phyloP scores from a whole-genome alignment of 73 alveolate genomes.

The Paramecium sexaurelia region DNA sequence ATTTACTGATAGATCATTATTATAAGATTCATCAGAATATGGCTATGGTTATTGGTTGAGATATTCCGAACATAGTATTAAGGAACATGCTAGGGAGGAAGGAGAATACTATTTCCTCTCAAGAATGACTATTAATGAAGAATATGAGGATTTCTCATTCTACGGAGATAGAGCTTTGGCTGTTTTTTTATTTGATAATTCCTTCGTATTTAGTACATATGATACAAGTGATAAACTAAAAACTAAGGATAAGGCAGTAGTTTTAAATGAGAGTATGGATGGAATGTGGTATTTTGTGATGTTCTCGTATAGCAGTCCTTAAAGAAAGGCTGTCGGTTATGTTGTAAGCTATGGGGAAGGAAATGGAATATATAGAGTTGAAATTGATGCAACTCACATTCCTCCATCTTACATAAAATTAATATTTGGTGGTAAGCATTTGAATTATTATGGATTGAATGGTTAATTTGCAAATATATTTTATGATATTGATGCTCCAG shows the following conservation, averaged over 20 bases:
- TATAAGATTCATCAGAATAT: slow-evolving; percentile 29
- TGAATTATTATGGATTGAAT: slow-evolving; percentile 22
- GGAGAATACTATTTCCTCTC: slow-evolving; percentile 25
- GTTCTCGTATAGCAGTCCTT: slow-evolving; percentile 14
- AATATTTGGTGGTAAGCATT: slow-evolving; percentile 36
- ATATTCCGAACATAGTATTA: neutral
- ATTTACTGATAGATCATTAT: slow-evolving; percentile 19
- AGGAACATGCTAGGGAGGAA: neutral
- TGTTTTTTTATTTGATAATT: neutral
- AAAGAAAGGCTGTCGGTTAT: slow-evolving; percentile 44
- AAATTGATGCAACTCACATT: neutral
- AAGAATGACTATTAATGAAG: slow-evolving; percentile 27
- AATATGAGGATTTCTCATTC: slow-evolving; percentile 28
- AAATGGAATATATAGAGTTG: neutral
- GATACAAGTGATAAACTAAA: neutral
- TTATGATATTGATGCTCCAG: slow-evolving; percentile 58
- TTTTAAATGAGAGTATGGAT: slow-evolving; percentile 41
- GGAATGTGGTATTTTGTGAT: slow-evolving; percentile 49
- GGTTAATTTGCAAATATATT: slow-evolving; percentile 44
- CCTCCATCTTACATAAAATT: slow-evolving; percentile 33
- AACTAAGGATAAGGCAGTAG: neutral
- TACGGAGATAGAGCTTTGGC: slow-evolving; percentile 60
- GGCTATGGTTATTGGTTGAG: slow-evolving; percentile 57
- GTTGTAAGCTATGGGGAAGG: slow-evolving; percentile 45
- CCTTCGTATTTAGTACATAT: slow-evolving; percentile 31